These are phyloP conservation scores for Aspergillus hortae DNA, from an alignment of 2,329 filamentous ascomycete species.

Conservation along the genomic window DNA sequence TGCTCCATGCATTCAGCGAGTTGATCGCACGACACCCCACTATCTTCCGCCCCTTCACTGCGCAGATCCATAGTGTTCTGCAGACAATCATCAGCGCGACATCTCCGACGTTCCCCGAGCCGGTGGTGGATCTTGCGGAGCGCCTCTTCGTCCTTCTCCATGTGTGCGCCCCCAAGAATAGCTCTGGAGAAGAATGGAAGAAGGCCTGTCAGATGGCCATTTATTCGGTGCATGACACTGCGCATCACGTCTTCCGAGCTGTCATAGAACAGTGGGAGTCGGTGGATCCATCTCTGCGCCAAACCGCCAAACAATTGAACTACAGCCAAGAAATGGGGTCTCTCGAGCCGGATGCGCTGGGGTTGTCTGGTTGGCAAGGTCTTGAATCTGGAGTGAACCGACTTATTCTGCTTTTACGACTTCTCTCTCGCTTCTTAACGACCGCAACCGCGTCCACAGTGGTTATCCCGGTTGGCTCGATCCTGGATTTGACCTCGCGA, in stretches of 20 bases:
- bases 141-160: constrained; percentile 68
- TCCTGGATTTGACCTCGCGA: constrained; percentile 68
- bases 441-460: constrained; percentile 64
- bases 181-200: constrained; percentile 73
- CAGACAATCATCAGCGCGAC: constrained; percentile 61
- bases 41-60: constrained; percentile 72
- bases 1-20: constrained; percentile 67
- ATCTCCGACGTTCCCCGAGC: constrained; percentile 51
- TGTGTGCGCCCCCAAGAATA: constrained; percentile 76
- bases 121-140: constrained; percentile 57
- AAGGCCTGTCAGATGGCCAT: constrained; percentile 62
- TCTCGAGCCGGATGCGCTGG: constrained; percentile 40
- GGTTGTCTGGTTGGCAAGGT: constrained; percentile 68
- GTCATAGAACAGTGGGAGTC: constrained; percentile 81
- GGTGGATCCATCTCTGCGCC: constrained; percentile 43
- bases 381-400: constrained; percentile 70
- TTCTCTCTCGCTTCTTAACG: constrained; percentile 62
- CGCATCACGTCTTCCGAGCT: constrained; percentile 73
- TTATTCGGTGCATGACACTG: constrained; percentile 63
- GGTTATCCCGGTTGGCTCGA: constrained; percentile 61
- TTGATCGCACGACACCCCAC: constrained; percentile 79
- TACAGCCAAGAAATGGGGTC: constrained; percentile 36
- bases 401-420: constrained; percentile 61
- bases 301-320: constrained; percentile 31
- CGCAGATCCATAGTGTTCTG: constrained; percentile 63